A percentile compares a stretch with the other conserved stretches of the same genome.
Conservation (phyloP, 2,329 filamentous ascomycete species). For the Anisogramma anomala region DNA sequence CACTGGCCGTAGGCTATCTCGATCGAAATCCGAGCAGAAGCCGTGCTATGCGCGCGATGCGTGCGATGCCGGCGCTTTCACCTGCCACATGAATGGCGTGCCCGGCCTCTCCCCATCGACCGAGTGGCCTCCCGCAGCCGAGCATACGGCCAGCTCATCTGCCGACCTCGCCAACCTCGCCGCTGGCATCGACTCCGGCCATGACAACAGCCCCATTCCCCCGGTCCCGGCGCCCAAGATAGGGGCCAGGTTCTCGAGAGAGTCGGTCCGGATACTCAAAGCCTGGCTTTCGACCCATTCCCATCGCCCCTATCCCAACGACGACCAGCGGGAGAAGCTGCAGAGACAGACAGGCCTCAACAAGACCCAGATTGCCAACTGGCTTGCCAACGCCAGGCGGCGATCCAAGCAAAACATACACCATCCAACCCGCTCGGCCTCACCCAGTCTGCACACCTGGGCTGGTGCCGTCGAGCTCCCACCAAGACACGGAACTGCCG, state of each 20-base stretch:
- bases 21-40: constrained; percentile 30
- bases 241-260: constrained; percentile 65
- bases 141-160: constrained; percentile 24
- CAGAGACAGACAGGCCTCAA: constrained; percentile 70
- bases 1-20: too few species aligned
- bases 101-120: constrained; percentile 32
- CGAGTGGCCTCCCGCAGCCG: constrained; percentile 34
- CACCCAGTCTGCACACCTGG: constrained; percentile 52
- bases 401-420: constrained; percentile 58
- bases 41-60: constrained; percentile 44
- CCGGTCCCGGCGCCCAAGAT: constrained; percentile 45
- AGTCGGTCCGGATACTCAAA: constrained; percentile 70
- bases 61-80: constrained; percentile 40
- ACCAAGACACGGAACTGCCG: constrained; percentile 43
- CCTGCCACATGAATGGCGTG: constrained; percentile 41
- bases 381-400: constrained; percentile 81
- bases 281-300: constrained; percentile 73
- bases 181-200: constrained; percentile 15
- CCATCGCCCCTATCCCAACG: constrained; percentile 76
- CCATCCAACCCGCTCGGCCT: constrained; percentile 49
- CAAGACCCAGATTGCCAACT: constrained; percentile 77
- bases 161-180: constrained; percentile 19
- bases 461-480: constrained; percentile 65
- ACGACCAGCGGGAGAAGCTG: constrained; percentile 72
- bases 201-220: constrained; percentile 15